Conservation (phyloP, 2,329 filamentous ascomycete species). For the Colletotrichum liaoningense region DNA sequence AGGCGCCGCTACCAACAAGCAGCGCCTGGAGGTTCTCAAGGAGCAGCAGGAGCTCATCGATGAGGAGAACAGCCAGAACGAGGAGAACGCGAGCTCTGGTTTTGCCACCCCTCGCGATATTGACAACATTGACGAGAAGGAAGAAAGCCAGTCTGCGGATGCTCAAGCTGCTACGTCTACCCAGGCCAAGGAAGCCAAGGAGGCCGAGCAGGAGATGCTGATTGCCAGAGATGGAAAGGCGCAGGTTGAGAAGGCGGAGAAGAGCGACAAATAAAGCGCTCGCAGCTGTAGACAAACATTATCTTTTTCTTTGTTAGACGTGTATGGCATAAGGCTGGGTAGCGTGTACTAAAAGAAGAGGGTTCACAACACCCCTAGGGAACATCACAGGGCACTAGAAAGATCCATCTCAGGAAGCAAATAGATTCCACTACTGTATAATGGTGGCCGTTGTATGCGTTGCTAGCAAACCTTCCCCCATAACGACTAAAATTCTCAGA, state of each 20-base stretch:
- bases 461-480: neutral
- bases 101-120: constrained; percentile 83
- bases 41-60: constrained; percentile 98
- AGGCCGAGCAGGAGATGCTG: constrained; percentile 54
- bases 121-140: constrained; percentile 95
- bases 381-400: constrained; percentile 36
- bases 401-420: constrained; percentile 36
- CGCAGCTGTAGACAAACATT: constrained; percentile 38
- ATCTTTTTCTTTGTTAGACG: constrained; percentile 31
- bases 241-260: constrained; percentile 45
- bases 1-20: constrained; percentile 97
- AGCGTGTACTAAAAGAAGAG: constrained; percentile 37
- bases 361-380: constrained; percentile 32
- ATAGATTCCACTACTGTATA: constrained; percentile 36
- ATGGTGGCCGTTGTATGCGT: constrained; percentile 7
- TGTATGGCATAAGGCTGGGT: constrained; percentile 37
- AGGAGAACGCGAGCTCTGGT: constrained; percentile 81
- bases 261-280: constrained; percentile 51
- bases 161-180: constrained; percentile 51
- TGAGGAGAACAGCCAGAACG: constrained; percentile 93
- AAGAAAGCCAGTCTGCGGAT: constrained; percentile 71
- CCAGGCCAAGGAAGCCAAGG: constrained; percentile 49
- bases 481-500: neutral
- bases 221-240: constrained; percentile 40
- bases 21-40: constrained; percentile 96